These are phyloP conservation scores for Leptoxyphium fumago DNA, from an alignment of 2,329 filamentous ascomycete genomes.

Conservation along the genomic window DNA sequence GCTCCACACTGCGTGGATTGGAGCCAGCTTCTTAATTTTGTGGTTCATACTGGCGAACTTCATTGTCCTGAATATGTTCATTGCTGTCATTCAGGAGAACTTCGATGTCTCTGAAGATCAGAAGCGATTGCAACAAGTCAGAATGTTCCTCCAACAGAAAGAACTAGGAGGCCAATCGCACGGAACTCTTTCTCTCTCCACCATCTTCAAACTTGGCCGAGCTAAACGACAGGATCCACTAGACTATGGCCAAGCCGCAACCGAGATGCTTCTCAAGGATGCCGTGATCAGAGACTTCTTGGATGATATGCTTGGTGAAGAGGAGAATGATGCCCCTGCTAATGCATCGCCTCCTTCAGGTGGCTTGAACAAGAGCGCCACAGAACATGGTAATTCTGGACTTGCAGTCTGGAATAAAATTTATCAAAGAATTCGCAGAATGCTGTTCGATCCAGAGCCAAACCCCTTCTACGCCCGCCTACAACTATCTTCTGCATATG, in stretches of 20 bases:
- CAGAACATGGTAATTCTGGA: conserved; percentile 2
- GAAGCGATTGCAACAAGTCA: conserved; percentile 91
- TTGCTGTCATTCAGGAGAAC: conserved; percentile 99
- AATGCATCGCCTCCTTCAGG: conserved; percentile 1
- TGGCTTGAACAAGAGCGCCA: not conserved
- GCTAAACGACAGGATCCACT: conserved; percentile 63
- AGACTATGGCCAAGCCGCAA: conserved; percentile 79
- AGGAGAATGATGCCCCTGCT: conserved; percentile 4
- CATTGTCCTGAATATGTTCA: conserved; percentile 98
- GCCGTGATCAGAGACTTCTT: conserved; percentile 90
- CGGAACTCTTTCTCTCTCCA: conserved; percentile 58
- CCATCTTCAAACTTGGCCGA: conserved; percentile 47
- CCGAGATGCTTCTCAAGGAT: conserved; percentile 94
- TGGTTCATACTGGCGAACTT: conserved; percentile 96
- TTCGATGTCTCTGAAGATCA: conserved; percentile 98
- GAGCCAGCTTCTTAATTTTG: conserved; percentile 74
- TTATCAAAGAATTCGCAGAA: conserved; percentile 12
- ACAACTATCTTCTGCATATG: conserved; percentile 53
- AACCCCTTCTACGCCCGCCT: conserved; percentile 92
- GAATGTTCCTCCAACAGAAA: conserved; percentile 82
- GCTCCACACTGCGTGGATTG: conserved; percentile 75
- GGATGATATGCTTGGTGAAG: conserved; percentile 47
- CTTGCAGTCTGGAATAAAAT: conserved; percentile 11
- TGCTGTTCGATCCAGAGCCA: conserved; percentile 44
- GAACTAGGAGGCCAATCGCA: conserved; percentile 55